Conservation (phyloP, 2,329 filamentous ascomycete species). For the Pseudocercospora crystallina region DNA sequence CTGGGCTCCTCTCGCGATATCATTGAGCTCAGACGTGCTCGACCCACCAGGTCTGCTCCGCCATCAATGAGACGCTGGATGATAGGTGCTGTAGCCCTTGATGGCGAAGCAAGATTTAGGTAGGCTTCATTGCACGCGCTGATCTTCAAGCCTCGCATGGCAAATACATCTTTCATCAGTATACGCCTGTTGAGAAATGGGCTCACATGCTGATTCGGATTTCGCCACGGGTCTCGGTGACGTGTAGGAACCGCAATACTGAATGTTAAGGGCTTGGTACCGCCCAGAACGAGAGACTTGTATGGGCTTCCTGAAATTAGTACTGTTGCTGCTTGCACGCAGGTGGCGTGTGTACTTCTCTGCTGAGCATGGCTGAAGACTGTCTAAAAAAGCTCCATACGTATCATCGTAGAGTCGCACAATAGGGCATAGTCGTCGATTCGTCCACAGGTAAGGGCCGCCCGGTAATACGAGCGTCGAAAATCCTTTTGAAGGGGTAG, state of each 20-base stretch:
- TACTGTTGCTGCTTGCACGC: not conserved
- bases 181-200: constrained; percentile 14
- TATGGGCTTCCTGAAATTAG: not conserved
- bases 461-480: not conserved
- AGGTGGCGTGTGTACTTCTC: not conserved
- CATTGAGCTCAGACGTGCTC: constrained; percentile 38
- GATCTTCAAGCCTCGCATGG: constrained; percentile 22
- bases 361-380: not conserved
- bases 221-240: not conserved
- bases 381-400: not conserved
- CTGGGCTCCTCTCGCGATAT: constrained; percentile 24
- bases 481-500: not conserved
- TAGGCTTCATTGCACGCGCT: constrained; percentile 21
- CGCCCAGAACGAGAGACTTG: not conserved
- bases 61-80: constrained; percentile 55
- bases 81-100: constrained; percentile 43
- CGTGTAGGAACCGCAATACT: not conserved
- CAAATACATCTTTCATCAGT: constrained; percentile 30
- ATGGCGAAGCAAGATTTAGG: constrained; percentile 19
- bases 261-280: not conserved
- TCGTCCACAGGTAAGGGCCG: constrained; percentile 1
- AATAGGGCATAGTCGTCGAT: not conserved
- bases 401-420: not conserved
- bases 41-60: constrained; percentile 53
- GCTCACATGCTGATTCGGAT: not conserved